Base-by-base conservation (phyloP, 176 grass and related monocot genomes). In the Typha latifolia region DNA sequence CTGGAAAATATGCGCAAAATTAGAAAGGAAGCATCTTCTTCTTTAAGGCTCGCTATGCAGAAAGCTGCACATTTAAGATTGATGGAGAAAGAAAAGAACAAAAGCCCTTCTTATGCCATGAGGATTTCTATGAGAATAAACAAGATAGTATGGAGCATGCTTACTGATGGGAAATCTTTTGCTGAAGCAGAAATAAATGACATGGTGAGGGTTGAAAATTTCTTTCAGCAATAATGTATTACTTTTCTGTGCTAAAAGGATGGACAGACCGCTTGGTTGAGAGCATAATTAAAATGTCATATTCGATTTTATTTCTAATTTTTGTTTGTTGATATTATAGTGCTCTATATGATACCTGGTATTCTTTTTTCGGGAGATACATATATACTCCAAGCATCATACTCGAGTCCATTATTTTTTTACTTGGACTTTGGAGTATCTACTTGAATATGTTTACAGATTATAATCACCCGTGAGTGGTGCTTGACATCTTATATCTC, bases 31-130 rank as follows among this genome's bases (percentile, higher is more conserved):
- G 88, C 88, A 80, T 86, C 56, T 82, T 96, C 78, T 73, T 69
- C 67, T 66, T 75, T 96, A 77, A 84, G 85, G 75, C 72, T 64
- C 70, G 81, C 80, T 67, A 84, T 96, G 85, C 77, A 88, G 62
- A 88, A 96, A 80, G 88, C 85, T 66, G 93, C 85, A 74, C 88
- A 96, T 15, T 51, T 74, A 50, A 86, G 77, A 66, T 78, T 96
- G 66, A 84, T 79, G 81, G 93, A 96, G 69, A 96, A 96, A 77
- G 91, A 91, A 80, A 96, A 96, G 70, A 91, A 84, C 76, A 96
- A 96, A 77, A 96, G 93, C 81, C 93, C 93, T 72, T 96, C 93
- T 69, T 96, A 77, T 89, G 93, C 93, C 64, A 86, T 96, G 88
- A 81, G 85, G 86, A 64, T 96, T 80, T 96, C 82, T 12, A 69